Evolutionary conservation across 345 rosid genomes (phyloP), one percentile per base, ranked within the genome.

Genomic region (Excoecaria cochinchinensis): DNA sequence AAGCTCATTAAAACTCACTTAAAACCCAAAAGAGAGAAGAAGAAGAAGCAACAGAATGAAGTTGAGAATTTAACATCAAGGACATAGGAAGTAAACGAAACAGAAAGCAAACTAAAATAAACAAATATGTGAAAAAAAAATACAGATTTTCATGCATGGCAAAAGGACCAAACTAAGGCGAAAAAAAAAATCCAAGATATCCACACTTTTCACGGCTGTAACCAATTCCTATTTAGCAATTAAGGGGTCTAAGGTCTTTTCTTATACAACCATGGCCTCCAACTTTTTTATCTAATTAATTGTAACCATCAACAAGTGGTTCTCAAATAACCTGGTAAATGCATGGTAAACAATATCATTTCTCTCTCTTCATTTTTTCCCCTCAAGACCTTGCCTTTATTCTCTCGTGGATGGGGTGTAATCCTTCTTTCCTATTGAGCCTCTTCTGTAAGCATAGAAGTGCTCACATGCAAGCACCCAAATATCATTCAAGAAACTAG

Each of bases 1-100:
- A 78, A 81, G 62, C 80, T 80, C 77, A 81, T 76, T 70, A 76
- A 73, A 70, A 70, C 62, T 71, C 71, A 78, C 75, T 71, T 72
- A 67, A 75, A 58, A 75, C 58, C 46, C 39, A 67, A 25, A 56
- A 51, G 56, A 67, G 42, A 72, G 72, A 42, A 61, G 67, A 55
- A 6, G 22, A 16, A 71, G 8, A 76, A 48, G 40, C 36, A 64
- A 67, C 63, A 56, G 56, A 72, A 65, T 16, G 22, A 60, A 62
- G 51, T 15, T 10, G 7, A 67, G 56, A 67, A 6, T 13, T n/a
- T 25, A 16, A 48, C 25, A 21, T 62, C 65, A 62, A 73, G 51
- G 25, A 38, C 31, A 25, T 46, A 62, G 74, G 70, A 72, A 62
- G 67, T 57, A 77, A 31, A 70, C 15, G 73, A 46, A 14, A 55